Base-by-base conservation (phyloP, 306 rosid species). In the Purshia tridentata region DNA sequence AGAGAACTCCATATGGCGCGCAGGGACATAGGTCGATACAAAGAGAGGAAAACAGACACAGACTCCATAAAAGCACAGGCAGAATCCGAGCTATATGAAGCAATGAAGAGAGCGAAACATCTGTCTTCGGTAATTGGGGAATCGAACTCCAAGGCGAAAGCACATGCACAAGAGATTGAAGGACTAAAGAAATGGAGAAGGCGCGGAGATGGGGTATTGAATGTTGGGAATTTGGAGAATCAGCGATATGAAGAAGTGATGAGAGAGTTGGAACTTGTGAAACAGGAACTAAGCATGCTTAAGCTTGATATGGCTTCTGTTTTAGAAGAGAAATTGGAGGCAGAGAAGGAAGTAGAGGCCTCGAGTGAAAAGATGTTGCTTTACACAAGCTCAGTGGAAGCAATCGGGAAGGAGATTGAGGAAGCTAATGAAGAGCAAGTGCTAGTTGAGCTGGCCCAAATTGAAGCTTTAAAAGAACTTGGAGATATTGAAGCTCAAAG, bases 391-490 rank as follows among this genome's bases (percentile, higher is more conserved):
- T 79, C 88, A 13, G 80, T 70, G 55, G 93, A 87, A 78, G 82
- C 47, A 23, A 84, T 88, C 58, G 81, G 61, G 72, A 82, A 81
- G 75, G 93, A 91, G 86, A 84, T 89, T 72, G 94, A 87, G 72
- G 90, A 87, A 57, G 87, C 76, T 59, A 83, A 82, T 67, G 96
- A 94, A 64, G 97, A 94, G 58, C 96, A 89, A 73, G 89, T 91
- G 57, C 83, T 94, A 69, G 93, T 87, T 65, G 99, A 88, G 78
- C 72, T 91, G 74, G 96, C 97, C 11, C 78, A 74, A 87, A 88
- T 94, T 55, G 97, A 94, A 86, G 99, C 99, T 52, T 81, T 84
- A 82, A 88, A 77, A 83, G 99, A 91, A 59, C 57, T 77, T 58
- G 82, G 47, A 70, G 97, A 88, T 41, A 65, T 85, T 56, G 85